Evolutionary conservation across 768 basidiomycete genomes (phyloP).

Genomic region (Dictyophora rubrovolvata): DNA sequence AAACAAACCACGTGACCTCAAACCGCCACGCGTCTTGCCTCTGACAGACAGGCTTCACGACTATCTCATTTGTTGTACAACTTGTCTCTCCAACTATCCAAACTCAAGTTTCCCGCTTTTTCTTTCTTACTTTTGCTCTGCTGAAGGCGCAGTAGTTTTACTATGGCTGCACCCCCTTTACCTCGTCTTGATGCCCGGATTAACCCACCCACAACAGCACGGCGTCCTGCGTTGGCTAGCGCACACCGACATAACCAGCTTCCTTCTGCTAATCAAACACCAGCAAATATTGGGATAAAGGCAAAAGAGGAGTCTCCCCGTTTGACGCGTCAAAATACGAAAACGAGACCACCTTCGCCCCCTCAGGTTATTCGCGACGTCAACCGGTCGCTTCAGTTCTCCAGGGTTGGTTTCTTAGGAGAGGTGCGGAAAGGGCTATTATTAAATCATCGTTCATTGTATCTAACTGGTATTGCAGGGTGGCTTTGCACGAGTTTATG

Average conservation of each 20-base stretch:
- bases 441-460: not conserved
- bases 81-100: not conserved
- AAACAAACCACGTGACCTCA: not conserved
- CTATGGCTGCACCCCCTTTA: conserved; percentile 6
- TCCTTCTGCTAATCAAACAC: not conserved
- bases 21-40: not conserved
- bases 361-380: conserved; percentile 67
- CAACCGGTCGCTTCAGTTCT: conserved; percentile 43
- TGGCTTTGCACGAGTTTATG: conserved; percentile 94
- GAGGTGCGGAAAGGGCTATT: conserved; percentile 49
- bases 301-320: conserved; percentile 48
- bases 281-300: conserved; percentile 13
- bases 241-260: conserved; percentile 7
- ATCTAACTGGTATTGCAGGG: conserved; percentile 35
- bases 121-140: not conserved
- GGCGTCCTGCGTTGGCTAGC: conserved; percentile 2
- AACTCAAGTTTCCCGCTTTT: not conserved
- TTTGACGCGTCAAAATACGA: conserved; percentile 71
- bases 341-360: conserved; percentile 72
- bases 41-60: not conserved
- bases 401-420: conserved; percentile 75
- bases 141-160: not conserved
- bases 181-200: not conserved
- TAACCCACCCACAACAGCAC: not conserved
- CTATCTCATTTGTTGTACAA: not conserved